Conservation (phyloP, 495 filamentous ascomycete genomes). For the Mytilinidion resinicola region DNA sequence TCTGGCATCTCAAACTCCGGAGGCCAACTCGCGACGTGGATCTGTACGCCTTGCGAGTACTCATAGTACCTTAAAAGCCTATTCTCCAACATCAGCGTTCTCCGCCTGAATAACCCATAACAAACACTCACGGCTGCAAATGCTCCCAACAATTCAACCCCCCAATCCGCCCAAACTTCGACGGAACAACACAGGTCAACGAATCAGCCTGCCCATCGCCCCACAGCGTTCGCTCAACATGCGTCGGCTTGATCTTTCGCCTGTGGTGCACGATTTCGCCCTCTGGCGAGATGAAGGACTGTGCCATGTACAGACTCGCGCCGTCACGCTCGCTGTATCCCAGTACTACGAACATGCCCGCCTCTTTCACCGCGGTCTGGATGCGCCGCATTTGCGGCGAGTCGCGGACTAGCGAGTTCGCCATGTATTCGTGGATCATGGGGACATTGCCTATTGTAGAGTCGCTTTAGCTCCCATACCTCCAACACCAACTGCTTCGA, state of each 20-base stretch:
- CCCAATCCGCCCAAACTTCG: constrained; percentile 27
- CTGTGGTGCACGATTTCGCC: constrained; percentile 19
- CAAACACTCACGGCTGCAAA: constrained; percentile 25
- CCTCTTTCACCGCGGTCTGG: constrained; percentile 23
- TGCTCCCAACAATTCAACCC: constrained; percentile 37
- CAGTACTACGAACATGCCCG: constrained; percentile 27
- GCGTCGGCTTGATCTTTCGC: constrained; percentile 26
- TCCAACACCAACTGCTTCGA: background rate
- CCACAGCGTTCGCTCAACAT: constrained; percentile 17
- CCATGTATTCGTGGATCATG: constrained; percentile 30
- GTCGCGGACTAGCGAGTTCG: constrained; percentile 29
- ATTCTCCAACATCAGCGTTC: background rate
- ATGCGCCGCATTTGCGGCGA: constrained; percentile 34
- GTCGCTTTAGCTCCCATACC: too few relatives aligned
- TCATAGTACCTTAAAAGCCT: constrained; percentile 33
- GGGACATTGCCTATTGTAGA: constrained; percentile 2
- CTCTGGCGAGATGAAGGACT: constrained; percentile 18
- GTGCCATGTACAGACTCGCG: constrained; percentile 18
- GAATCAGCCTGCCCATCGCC: constrained; percentile 25
- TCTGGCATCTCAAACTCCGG: constrained; percentile 25
- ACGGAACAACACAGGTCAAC: constrained; percentile 28
- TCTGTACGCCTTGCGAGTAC: constrained; percentile 35
- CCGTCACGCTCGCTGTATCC: constrained; percentile 17
- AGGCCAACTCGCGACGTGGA: constrained; percentile 38
- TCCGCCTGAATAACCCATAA: background rate